These are phyloP conservation scores for Coemansia reversa DNA, from an alignment of 192 early-diverging fungal genomes.

Conservation along the genomic window DNA sequence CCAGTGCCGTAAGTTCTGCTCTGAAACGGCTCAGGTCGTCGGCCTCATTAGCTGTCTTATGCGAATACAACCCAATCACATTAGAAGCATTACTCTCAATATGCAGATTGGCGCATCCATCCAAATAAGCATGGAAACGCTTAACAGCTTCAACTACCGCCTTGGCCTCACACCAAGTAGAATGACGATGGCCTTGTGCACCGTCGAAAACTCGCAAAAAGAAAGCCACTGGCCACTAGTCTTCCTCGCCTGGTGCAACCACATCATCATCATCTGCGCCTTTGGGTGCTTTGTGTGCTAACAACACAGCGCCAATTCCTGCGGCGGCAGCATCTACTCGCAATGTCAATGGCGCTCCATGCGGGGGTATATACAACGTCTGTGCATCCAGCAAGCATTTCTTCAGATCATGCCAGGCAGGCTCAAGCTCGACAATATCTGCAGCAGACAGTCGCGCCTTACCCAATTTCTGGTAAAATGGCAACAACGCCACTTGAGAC, in stretches of 20 bases:
- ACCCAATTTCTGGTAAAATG: conserved; percentile 17
- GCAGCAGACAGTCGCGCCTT: neutral
- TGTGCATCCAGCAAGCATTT: conserved; percentile 5
- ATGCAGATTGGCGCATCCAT: conserved; percentile 16
- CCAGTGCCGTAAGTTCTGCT: no score
- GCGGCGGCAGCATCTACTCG: conserved; percentile 22
- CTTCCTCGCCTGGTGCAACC: no score
- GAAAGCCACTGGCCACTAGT: conserved; percentile 27
- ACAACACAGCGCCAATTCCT: conserved; percentile 24
- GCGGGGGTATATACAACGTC: conserved; percentile 20
- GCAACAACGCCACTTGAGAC: conserved; percentile 13
- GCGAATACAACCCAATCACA: no score
- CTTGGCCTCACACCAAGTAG: conserved; percentile 22
- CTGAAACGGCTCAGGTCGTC: no score
- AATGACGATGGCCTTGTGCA: neutral
- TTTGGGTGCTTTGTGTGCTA: conserved; percentile 7
- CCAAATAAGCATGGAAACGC: conserved; percentile 28
- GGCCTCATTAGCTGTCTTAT: no score
- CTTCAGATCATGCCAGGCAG: conserved; percentile 12
- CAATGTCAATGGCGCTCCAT: conserved; percentile 19
- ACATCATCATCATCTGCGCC: neutral
- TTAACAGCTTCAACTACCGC: conserved; percentile 14
- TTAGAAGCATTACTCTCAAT: conserved; percentile 33
- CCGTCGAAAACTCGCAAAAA: conserved; percentile 24
- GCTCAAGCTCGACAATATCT: neutral